phyloP scores from a whole-genome alignment of 2,329 filamentous ascomycete species.

The Epichloe gansuensis region DNA sequence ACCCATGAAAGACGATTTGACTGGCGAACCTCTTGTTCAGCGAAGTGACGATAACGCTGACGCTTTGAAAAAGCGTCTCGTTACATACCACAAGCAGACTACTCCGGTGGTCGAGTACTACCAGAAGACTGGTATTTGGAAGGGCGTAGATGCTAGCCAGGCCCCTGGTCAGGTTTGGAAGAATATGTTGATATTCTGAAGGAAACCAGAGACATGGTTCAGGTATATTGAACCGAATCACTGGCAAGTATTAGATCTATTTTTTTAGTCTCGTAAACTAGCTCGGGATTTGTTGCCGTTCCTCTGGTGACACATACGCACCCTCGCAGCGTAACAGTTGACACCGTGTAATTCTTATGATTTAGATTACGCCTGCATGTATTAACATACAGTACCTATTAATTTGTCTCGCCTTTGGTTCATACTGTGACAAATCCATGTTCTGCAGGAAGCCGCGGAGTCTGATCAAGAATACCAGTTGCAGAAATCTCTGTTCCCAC shows the following conservation, averaged over 20 bases:
- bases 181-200: conserved; percentile 74
- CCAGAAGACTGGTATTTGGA: conserved; percentile 95
- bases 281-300: not conserved
- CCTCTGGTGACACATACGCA: not conserved
- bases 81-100: conserved; percentile 91
- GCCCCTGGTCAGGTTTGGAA: conserved; percentile 94
- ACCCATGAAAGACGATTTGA: conserved; percentile 90
- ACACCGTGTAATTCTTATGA: conserved; percentile 4
- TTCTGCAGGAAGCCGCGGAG: not conserved
- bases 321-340: not conserved
- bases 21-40: conserved; percentile 92
- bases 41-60: conserved; percentile 95
- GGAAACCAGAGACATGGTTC: conserved; percentile 28
- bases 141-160: conserved; percentile 88
- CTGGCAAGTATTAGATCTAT: conserved; percentile 15
- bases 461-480: too few relatives aligned
- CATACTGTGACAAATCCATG: not conserved
- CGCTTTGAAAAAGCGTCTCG: conserved; percentile 85
- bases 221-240: conserved; percentile 28
- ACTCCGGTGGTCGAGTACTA: conserved; percentile 90
- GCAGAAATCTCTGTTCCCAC: not conserved
- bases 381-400: conserved; percentile 3
- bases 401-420: not conserved
- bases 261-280: not conserved
- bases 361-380: conserved; percentile 8